These are phyloP conservation scores for Aethionema arabicum DNA, from an alignment of 345 rosid genomes.

Conservation along the genomic window DNA sequence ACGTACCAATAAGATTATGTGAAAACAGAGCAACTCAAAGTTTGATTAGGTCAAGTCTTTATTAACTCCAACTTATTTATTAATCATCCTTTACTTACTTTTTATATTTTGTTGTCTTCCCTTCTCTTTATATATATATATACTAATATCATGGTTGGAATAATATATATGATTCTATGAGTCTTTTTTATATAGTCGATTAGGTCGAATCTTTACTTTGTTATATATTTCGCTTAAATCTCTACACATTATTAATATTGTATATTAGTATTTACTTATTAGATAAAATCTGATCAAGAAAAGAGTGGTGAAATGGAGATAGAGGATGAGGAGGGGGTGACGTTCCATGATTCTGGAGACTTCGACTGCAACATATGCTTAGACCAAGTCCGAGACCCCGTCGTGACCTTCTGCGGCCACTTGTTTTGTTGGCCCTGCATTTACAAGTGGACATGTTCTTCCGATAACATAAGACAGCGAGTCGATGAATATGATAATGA, in stretches of 20 bases:
- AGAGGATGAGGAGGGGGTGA: slow-evolving; percentile 20
- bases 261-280: slow-evolving; percentile 16
- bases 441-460: slow-evolving; percentile 77
- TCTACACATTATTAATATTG: neutral
- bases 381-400: slow-evolving; percentile 77
- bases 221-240: no score
- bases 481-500: slow-evolving; percentile 26
- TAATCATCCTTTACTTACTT: neutral
- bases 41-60: slow-evolving; percentile 35
- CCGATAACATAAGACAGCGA: slow-evolving; percentile 42
- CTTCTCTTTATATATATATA: neutral
- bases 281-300: slow-evolving; percentile 11
- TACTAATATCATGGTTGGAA: no score
- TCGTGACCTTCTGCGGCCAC: slow-evolving; percentile 94
- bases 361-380: slow-evolving; percentile 93
- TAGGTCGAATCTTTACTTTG: no score
- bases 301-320: slow-evolving; percentile 33
- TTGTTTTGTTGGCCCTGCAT: slow-evolving; percentile 99
- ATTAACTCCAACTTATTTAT: neutral
- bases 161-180: no score
- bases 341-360: slow-evolving; percentile 35
- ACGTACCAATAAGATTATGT: slow-evolving; percentile 24
- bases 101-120: neutral
- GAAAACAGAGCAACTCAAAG: slow-evolving; percentile 35
- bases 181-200: no score